These are phyloP conservation scores for Echria macrotheca DNA, from an alignment of 495 filamentous ascomycete species.

Conservation along the genomic window DNA sequence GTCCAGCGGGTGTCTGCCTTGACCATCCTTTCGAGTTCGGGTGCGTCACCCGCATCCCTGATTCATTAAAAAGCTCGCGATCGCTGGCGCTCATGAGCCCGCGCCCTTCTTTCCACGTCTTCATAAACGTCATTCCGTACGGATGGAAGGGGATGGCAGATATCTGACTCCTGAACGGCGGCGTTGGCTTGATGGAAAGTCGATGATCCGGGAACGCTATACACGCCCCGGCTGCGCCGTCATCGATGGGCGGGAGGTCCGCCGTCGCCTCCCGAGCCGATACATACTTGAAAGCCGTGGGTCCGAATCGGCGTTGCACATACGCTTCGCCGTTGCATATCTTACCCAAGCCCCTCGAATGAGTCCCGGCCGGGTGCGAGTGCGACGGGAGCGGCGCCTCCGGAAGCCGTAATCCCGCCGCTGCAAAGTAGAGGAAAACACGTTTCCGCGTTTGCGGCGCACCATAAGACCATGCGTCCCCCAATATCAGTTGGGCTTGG, in stretches of 20 bases:
- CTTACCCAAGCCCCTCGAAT: slow-evolving; percentile 42
- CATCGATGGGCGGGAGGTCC: slow-evolving; percentile 57
- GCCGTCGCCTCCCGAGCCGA: slow-evolving; percentile 43
- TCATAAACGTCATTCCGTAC: slow-evolving; percentile 41
- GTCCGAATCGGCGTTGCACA: slow-evolving; percentile 42
- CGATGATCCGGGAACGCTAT: slow-evolving; percentile 62
- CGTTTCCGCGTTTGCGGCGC: slow-evolving; percentile 56
- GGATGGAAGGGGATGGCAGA: slow-evolving; percentile 40
- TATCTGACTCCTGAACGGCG: slow-evolving; percentile 27
- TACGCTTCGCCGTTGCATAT: slow-evolving; percentile 57
- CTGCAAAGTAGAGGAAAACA: slow-evolving; percentile 61
- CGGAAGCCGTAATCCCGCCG: slow-evolving; percentile 52
- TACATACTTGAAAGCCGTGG: slow-evolving; percentile 53
- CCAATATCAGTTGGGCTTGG: slow-evolving; percentile 55
- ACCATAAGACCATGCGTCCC: slow-evolving; percentile 66
- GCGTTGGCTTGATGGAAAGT: slow-evolving; percentile 26
- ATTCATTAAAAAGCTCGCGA: slow-evolving; percentile 25
- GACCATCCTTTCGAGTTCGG: slow-evolving; percentile 38
- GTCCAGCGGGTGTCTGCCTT: slow-evolving; percentile 43
- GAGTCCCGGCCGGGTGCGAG: slow-evolving; percentile 40
- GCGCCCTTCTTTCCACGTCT: slow-evolving; percentile 32
- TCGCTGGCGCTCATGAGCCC: slow-evolving; percentile 36
- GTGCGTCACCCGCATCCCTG: slow-evolving; percentile 8
- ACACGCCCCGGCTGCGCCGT: slow-evolving; percentile 48
- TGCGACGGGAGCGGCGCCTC: slow-evolving; percentile 55